phyloP scores from a whole-genome alignment of 164 flowering plant genomes.

The Aristolochia fimbriata region DNA sequence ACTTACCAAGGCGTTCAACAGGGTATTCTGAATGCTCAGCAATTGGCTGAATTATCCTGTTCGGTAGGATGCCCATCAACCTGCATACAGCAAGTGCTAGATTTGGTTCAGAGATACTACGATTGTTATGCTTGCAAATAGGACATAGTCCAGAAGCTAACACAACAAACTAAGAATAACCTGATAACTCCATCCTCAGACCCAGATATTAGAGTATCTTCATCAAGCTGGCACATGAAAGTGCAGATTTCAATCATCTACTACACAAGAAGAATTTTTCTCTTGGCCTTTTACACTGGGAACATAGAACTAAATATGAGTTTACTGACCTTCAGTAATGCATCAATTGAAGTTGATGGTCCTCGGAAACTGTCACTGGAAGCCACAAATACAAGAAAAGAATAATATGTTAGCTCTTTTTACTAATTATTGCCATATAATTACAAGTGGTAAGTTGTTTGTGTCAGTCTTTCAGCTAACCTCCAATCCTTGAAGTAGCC shows the following conservation, averaged over 20 bases:
- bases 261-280: background rate
- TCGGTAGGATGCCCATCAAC: conserved; percentile 85
- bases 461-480: conserved; percentile 19
- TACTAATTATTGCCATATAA: background rate
- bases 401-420: too few species aligned
- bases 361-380: conserved; percentile 83
- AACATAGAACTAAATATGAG: background rate
- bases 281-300: background rate
- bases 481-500: conserved; percentile 95
- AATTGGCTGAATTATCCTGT: conserved; percentile 84
- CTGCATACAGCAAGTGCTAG: conserved; percentile 22
- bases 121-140: too few species aligned
- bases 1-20: conserved; percentile 85
- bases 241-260: background rate
- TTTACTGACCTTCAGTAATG: conserved; percentile 59
- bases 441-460: background rate
- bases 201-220: conserved; percentile 78
- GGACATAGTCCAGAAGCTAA: too few species aligned
- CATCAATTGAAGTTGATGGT: conserved; percentile 70
- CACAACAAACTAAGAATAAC: conserved; percentile 20
- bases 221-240: conserved; percentile 57
- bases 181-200: conserved; percentile 89
- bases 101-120: too few species aligned
- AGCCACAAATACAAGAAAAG: background rate
- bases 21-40: conserved; percentile 95